Conservation (phyloP, 352 stramenopile species). For the Globisporangium sylvaticum region DNA sequence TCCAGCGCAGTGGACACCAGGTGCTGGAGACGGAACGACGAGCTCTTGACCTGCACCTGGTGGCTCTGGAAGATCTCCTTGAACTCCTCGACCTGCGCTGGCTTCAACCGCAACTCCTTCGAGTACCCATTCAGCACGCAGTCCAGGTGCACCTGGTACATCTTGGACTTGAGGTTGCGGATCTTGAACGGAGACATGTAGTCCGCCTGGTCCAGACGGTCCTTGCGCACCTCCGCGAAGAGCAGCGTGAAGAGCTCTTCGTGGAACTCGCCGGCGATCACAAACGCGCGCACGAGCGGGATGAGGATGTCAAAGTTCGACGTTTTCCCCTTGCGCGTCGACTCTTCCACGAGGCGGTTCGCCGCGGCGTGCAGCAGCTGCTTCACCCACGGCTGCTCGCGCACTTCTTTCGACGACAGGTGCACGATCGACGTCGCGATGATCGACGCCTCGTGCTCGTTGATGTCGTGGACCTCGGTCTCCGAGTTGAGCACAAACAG, state of each 20-base stretch:
- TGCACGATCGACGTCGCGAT: constrained; percentile 43
- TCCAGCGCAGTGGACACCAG: constrained; percentile 51
- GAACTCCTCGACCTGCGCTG: constrained; percentile 29
- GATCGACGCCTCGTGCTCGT: constrained; percentile 42
- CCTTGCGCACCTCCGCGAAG: constrained; percentile 43
- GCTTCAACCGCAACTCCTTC: constrained; percentile 31
- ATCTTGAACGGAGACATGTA: constrained; percentile 30
- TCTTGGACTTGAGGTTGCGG: constrained; percentile 35
- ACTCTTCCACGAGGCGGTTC: constrained; percentile 30
- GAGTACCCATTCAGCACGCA: constrained; percentile 32
- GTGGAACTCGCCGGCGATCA: constrained; percentile 54
- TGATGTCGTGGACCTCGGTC: constrained; percentile 22
- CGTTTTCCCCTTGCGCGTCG: constrained; percentile 17
- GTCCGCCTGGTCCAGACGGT: constrained; percentile 30
- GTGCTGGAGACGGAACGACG: constrained; percentile 56
- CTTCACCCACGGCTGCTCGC: constrained; percentile 44
- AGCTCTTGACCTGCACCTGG: constrained; percentile 47
- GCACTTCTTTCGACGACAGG: constrained; percentile 45
- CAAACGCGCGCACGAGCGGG: constrained; percentile 43
- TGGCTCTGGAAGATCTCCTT: constrained; percentile 39
- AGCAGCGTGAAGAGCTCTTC: constrained; percentile 37
- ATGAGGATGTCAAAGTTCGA: constrained; percentile 29
- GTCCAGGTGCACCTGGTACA: constrained; percentile 70
- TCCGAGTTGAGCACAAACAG: constrained; percentile 31
- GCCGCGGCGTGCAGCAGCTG: constrained; percentile 37